Percentiles rank a stretch among this genome's conserved stretches.
Evolutionary conservation across 176 grass and related monocot genomes (phyloP).

Genomic region (Carex littledalei): DNA sequence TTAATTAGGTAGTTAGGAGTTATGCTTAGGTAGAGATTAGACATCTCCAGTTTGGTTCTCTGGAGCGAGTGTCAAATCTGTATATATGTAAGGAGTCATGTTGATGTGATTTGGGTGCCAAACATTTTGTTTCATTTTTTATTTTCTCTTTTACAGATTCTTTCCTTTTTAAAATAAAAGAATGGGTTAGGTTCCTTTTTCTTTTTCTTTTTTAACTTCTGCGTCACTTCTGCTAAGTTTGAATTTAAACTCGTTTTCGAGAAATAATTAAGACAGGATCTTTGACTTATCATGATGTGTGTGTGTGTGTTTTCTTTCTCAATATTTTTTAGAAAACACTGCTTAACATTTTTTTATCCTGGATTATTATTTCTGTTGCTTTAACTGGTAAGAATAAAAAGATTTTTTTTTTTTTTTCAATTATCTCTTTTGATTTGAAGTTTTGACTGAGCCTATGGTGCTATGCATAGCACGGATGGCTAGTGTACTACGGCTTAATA

Average conservation of each 20-base stretch:
- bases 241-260: neutral
- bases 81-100: neutral
- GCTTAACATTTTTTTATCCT: no score
- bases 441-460: no score
- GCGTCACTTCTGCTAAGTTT: neutral
- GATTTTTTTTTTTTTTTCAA: no score
- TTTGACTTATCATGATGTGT: no score
- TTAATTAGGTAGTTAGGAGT: neutral
- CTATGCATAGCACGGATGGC: no score
- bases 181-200: neutral
- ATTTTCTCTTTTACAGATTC: neutral
- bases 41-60: neutral
- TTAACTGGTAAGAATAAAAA: no score
- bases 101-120: neutral
- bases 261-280: neutral
- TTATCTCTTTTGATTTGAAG: no score
- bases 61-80: neutral
- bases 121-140: neutral
- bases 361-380: no score
- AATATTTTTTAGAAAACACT: no score
- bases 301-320: no score
- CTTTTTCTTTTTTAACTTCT: neutral
- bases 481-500: no score
- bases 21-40: neutral
- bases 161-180: neutral